phyloP scores from a whole-genome alignment of 1,284 basidiomycete genomes.

The Rhodotorula sp. region DNA sequence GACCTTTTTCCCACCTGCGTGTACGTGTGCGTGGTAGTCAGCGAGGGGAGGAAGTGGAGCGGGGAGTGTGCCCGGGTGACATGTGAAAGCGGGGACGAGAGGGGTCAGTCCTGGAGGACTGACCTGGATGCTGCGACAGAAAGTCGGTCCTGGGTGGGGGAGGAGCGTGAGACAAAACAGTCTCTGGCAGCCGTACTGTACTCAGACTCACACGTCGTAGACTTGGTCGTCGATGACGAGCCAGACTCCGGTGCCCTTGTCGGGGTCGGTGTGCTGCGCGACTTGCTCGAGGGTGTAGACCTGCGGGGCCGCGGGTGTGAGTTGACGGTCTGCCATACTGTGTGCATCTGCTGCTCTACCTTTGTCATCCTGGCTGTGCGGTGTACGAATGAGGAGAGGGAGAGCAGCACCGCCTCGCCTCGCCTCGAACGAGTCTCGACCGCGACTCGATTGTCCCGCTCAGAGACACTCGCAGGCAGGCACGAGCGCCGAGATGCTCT shows the following conservation, averaged over 20 bases:
- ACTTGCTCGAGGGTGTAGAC: constrained; percentile 43
- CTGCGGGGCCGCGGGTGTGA: constrained; percentile 4
- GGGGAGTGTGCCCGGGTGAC: background rate
- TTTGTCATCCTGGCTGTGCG: no score
- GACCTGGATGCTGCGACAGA: constrained; percentile 38
- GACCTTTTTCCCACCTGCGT: constrained; percentile 30
- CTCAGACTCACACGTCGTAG: constrained; percentile 43
- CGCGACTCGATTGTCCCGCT: no score
- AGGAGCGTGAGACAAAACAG: background rate
- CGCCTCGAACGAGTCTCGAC: no score
- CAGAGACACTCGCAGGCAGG: no score
- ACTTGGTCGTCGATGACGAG: constrained; percentile 47
- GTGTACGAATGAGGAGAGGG: no score
- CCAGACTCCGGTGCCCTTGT: constrained; percentile 41
- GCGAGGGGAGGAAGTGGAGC: background rate
- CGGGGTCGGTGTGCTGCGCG: constrained; percentile 39
- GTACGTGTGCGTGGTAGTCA: background rate
- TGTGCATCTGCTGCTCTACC: no score
- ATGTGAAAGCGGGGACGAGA: background rate
- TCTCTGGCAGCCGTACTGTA: background rate
- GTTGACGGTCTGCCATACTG: no score
- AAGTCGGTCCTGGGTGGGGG: constrained; percentile 22
- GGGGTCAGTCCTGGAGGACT: no score
- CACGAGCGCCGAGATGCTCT: background rate
- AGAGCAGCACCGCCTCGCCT: no score